Evolutionary conservation across 176 grass and related monocot genomes (phyloP), one percentile per base, ranked within the genome.

Genomic region (Phragmites australis): DNA sequence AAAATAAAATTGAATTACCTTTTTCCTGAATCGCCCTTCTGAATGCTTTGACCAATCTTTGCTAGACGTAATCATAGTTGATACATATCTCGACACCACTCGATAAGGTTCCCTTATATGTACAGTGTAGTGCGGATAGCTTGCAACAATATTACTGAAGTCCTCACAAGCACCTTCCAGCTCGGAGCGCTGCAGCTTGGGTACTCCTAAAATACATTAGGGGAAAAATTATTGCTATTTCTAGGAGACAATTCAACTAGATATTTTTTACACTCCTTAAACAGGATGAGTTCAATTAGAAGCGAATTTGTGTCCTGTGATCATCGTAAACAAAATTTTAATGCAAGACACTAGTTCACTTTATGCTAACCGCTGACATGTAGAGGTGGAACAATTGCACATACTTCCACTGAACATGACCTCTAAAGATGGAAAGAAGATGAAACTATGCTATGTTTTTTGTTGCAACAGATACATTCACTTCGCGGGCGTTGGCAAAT

Each of bases 51-150:
- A 89, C 97, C 97, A 99, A 79, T 95, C 93, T 90, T 91, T 88
- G 53, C 79, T 64, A 29, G 78, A 90, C 43, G 63, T 60, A 66
- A 96, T 69, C 72, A 79, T 76, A 78, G 88, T 96, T 39, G 97
- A 99, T 52, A 74, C 88, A 71, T 82, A 99, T 95, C 87, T 99
- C 97, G 45, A 99, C 80, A 22, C 97, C 97, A 73, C 88, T 93
- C 56, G 97, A 99, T 81, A 99, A 92, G 68, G 97, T 96, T 76
- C 97, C 93, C 82, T 99, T 99, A 61, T 90, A 99, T n/a, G n/a
- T 43, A 99, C 86, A 31, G 78, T 95, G 84, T 89, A 91, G 17
- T 99, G 79, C 54, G 92, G 88, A 85, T 86, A 95, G 56, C 74
- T 93, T 72, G 65, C 26, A 6, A 96, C 83, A 52, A 99, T 95